Base-by-base conservation (phyloP, 129 eudicot species). In the Silybum marianum region DNA sequence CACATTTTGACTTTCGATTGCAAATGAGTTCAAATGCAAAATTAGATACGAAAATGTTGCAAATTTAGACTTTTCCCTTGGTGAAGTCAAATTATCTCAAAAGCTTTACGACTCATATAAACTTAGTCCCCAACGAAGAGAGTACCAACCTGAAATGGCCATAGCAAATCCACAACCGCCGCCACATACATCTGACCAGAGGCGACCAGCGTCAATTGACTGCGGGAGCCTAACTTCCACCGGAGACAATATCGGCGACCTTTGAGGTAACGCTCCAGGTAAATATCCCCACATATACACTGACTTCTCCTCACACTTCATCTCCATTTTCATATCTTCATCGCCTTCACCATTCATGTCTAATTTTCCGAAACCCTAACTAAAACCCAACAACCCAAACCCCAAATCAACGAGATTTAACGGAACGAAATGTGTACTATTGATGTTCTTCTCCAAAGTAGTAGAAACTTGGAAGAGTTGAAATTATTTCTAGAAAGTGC, bases 111-210 rank as follows among this genome's bases (percentile, higher is more conserved):
- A 9, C 25, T 22, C 63, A 16, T 19, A 34, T 62, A 75, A 39
- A 39, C 16, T 16, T n/a, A 80, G 32, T 1, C 7, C 12, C 26
- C 54, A 34, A 18, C 14, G 44, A 80, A 65, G 62, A 28, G 21
- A 36, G 0, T n/a, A n/a, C 72, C n/a, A 42, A 83, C 98, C 98
- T 82, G 98, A 92, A 78, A 95, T 85, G 42, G 98, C 98, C 95
- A 95, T 88, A 69, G 99, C 99, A 62, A 95, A 95, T 36, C 99
- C 99, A 66, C 99, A 95, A n/a, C 99, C 99, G 69, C 99, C 99
- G 78, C 99, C 98, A 48, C 95, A 93, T 24, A 95, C 99, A 86
- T 91, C 99, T 71, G 76, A 80, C 98, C 97, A 95, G 6, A 80
- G 68, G 26, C 63, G 60, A 40, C 90, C 93, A 36, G 84, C 86